Evolutionary conservation across 2,329 filamentous ascomycete species (phyloP), one percentile per base, ranked within the genome.

Genomic region (Stachybotrys chartarum): DNA sequence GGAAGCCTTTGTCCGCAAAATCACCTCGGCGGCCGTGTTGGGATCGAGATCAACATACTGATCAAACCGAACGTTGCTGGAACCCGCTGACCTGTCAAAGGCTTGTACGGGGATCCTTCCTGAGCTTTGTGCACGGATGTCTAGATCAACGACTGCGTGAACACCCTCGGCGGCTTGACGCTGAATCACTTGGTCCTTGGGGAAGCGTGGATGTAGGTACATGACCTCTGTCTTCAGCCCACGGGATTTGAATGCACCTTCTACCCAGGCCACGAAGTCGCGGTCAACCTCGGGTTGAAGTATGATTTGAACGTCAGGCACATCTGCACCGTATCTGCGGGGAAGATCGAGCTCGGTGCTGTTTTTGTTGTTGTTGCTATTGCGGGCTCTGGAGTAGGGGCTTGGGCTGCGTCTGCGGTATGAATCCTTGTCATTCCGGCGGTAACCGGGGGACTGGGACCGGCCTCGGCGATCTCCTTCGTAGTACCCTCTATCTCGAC

Each of bases 221-320:
- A 96, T 86, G 18, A 91, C 85, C 63, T 95, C 88, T 14, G 87
- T 86, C 57, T 82, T 86, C 44, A 97, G 76, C 3, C 85, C 85
- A 54, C 86, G 85, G 39, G 81, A 79, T 56, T 82, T 79, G 68
- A 97, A 95, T 0, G 85, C 81, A 39, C 81, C 80, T 67, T 96
- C 88, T 11, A 96, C 86, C 81, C 90, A 96, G 53, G 79, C 79
- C 52, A 96, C 84, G 65, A 96, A 97, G 55, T 90, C 86, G 57
- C 87, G 79, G 57, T 87, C 84, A 12, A 95, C 80, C 61, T 91
- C 85, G 60, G 93, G 86, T 49, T 93, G 78, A 6, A 95, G 81
- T 31, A 97, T 82, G 32, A 97, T 84, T 68, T 97, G 91, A 16
- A 97, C 88, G 63, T 97, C 91, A 3, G 93, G 92, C 24, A 97